phyloP scores from a whole-genome alignment of 2,329 filamentous ascomycete genomes.

The Meredithiella fracta region DNA sequence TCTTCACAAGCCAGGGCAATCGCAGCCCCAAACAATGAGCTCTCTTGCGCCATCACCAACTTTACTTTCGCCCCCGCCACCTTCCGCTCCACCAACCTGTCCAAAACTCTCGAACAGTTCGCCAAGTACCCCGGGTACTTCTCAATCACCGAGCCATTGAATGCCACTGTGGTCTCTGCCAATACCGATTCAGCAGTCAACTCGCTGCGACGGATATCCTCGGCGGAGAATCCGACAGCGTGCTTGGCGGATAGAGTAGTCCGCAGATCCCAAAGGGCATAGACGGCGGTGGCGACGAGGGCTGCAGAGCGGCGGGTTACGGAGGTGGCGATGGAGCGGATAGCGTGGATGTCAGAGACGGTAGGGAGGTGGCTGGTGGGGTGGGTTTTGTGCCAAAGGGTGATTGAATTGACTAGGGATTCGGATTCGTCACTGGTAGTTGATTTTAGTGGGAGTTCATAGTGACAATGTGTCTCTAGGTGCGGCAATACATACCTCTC shows the following conservation, averaged over 20 bases:
- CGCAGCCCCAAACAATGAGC: slow-evolving; percentile 58
- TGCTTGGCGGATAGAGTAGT: slow-evolving; percentile 26
- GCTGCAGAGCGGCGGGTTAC: slow-evolving; percentile 43
- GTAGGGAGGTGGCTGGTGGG: slow-evolving; percentile 23
- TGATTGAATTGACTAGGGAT: background rate
- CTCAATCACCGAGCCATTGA: slow-evolving; percentile 66
- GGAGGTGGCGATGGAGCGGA: slow-evolving; percentile 36
- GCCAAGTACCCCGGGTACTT: slow-evolving; percentile 54
- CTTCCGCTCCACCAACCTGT: slow-evolving; percentile 37
- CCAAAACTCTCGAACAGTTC: slow-evolving; percentile 45
- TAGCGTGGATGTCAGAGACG: slow-evolving; percentile 31
- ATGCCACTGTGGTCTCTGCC: slow-evolving; percentile 46
- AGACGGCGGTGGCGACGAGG: slow-evolving; percentile 41
- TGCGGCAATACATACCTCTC: slow-evolving; percentile 30
- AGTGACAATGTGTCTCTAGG: background rate
- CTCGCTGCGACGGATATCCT: slow-evolving; percentile 23
- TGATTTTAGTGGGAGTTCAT: background rate
- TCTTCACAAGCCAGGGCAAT: slow-evolving; percentile 41
- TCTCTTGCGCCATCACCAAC: slow-evolving; percentile 55
- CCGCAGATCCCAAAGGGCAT: slow-evolving; percentile 41
- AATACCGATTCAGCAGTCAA: slow-evolving; percentile 35
- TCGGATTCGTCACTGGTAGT: slow-evolving; percentile 5
- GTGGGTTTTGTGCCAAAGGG: slow-evolving; percentile 20
- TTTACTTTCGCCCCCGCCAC: slow-evolving; percentile 29
- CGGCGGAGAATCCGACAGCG: slow-evolving; percentile 22